Evolutionary conservation across 139 green algal species (phyloP).

Genomic region (Chlamydomonas sp.): DNA sequence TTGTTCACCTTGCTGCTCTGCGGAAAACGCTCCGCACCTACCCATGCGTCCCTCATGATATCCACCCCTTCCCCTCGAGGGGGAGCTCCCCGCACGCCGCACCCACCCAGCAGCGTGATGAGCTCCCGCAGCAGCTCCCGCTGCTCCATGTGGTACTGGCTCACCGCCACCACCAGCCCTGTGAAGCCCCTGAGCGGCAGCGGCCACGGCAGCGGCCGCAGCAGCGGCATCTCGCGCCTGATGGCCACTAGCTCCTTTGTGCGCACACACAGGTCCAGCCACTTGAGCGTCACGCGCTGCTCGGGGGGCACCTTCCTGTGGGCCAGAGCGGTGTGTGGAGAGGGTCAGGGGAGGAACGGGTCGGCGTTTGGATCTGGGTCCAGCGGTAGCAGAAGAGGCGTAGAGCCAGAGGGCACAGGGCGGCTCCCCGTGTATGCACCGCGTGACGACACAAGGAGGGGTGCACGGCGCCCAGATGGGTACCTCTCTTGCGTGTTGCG

Average conservation of each 20-base stretch:
- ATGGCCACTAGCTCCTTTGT: not conserved
- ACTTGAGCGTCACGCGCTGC: constrained; percentile 22
- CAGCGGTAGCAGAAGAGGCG: not conserved
- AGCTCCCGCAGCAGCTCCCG: constrained; percentile 23
- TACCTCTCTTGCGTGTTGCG: too few relatives aligned
- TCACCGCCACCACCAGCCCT: not conserved
- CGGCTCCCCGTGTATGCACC: too few relatives aligned
- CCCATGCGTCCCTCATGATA: too few relatives aligned
- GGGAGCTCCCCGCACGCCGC: not conserved
- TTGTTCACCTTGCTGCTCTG: too few relatives aligned
- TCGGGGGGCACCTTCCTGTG: not conserved
- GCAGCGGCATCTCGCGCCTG: constrained; percentile 12
- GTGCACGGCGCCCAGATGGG: too few relatives aligned
- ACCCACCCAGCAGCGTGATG: constrained; percentile 6
- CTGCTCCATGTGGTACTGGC: constrained; percentile 21
- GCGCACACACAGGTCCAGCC: not conserved
- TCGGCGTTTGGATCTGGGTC: too few relatives aligned
- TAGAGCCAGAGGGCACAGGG: too few relatives aligned
- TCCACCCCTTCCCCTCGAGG: too few relatives aligned
- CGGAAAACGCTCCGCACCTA: too few relatives aligned
- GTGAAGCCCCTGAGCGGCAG: constrained; percentile 3
- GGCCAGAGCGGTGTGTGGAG: not conserved
- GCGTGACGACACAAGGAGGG: too few relatives aligned
- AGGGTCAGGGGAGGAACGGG: not conserved
- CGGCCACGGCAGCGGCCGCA: constrained; percentile 11